Evolutionary conservation across 371 early-diverging fungal species (phyloP), one percentile per base, ranked within the genome.

Genomic region (Circinella umbellata): DNA sequence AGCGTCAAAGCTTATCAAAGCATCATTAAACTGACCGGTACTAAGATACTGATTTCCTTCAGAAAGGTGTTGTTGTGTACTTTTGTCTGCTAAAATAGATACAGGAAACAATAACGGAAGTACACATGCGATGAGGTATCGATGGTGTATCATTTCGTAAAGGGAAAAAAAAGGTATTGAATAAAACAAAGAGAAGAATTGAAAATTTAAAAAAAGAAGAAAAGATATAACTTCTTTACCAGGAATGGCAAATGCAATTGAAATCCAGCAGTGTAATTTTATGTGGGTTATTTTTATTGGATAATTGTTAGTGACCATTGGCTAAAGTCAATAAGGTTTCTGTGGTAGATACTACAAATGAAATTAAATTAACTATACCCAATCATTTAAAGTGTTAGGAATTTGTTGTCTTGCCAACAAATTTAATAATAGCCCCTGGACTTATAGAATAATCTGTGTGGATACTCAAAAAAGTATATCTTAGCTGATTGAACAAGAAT

Each of bases 1-100:
- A 46, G 87, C 86, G 70, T 91, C 92, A 71, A 82, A 93, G 67
- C 86, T 88, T 42, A 82, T 77, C 57, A 93, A 73, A 14, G 93
- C 93, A 27, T 90, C 89, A 53, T 89, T 87, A 71, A 80, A 85
- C 57, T 86, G 78, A 9, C 90, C 91, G 53, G 81, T 73, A 18
- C 72, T 74, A n/a, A 92, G 74, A 62, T 77, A 86, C 42, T 70
- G 80, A 46, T 89, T 91, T 53, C 91, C 93, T 57, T 91, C 86
- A 53, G 85, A 86, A n/a, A 93, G 71, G 68, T 81, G 77, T 67
- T 87, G 80, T 60, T 90, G 83, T 13, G 86, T 74, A 35, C 82
- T 83, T 70, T 86, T 83, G 18, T 86, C 83, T 5, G 76, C 78
- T 37, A 73, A 57, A 35, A 76, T 67, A 18, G 75, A 64, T 20